Conservation (phyloP, 2,329 filamentous ascomycete species). For the Phyllosticta citrichinensis region DNA sequence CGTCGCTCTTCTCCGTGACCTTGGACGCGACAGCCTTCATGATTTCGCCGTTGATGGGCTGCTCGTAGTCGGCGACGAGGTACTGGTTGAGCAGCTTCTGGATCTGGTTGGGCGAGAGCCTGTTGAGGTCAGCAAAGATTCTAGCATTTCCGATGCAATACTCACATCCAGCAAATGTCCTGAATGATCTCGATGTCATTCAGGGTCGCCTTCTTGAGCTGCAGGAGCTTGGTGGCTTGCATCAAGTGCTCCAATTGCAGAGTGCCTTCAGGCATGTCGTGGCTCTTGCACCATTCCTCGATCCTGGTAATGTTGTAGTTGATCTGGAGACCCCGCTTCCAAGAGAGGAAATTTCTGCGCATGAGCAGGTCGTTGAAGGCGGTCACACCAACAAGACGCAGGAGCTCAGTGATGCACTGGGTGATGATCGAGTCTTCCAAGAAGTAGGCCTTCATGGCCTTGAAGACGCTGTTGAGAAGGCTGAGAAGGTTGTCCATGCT, state of each 20-base stretch:
- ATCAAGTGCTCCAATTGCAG: constrained; percentile 96
- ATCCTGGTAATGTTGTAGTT: constrained; percentile 99
- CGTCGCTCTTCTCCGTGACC: constrained; percentile 97
- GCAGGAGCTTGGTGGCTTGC: constrained; percentile 97
- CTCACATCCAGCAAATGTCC: constrained; percentile 94
- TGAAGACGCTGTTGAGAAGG: constrained; percentile 92
- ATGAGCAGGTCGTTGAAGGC: constrained; percentile 98
- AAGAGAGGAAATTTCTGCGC: constrained; percentile 95
- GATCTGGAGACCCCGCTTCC: constrained; percentile 98
- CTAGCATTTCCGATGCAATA: constrained; percentile 32
- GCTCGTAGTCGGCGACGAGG: constrained; percentile 95
- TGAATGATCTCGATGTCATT: constrained; percentile 99
- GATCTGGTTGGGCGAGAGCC: constrained; percentile 90
- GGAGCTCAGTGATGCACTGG: constrained; percentile 87
- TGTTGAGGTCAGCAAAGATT: not conserved
- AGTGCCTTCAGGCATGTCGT: constrained; percentile 98
- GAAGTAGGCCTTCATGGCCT: constrained; percentile 98
- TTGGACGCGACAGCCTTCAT: constrained; percentile 98
- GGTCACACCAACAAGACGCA: constrained; percentile 88
- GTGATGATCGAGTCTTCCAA: constrained; percentile 92
- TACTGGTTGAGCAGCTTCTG: constrained; percentile 99
- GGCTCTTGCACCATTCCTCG: constrained; percentile 99
- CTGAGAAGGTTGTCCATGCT: constrained; percentile 99
- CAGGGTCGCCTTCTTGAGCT: constrained; percentile 96
- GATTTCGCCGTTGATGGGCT: constrained; percentile 98